These are phyloP conservation scores for Dendrocalamus latiflorus DNA, from an alignment of 202 grass and related monocot genomes.

Conservation along the genomic window DNA sequence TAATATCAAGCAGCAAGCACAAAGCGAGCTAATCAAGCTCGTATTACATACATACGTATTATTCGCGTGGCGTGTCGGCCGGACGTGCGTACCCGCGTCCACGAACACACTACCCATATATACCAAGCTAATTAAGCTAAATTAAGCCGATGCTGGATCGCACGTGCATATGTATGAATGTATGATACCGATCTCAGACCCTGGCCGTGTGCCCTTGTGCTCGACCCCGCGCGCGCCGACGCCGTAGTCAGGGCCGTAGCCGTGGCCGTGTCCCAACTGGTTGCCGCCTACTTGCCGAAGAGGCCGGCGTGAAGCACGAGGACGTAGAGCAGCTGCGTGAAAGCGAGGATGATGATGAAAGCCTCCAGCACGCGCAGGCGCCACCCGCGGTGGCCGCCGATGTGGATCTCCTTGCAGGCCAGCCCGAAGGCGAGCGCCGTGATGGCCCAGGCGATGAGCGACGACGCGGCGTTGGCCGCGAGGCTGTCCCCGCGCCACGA, in stretches of 20 bases:
- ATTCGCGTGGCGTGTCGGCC: too few relatives aligned
- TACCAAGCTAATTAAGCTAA: too few relatives aligned
- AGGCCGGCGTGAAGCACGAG: constrained; percentile 53
- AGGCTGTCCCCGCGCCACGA: constrained; percentile 52
- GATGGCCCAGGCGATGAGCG: constrained; percentile 62
- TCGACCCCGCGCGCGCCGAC: constrained; percentile 26
- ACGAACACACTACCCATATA: too few relatives aligned
- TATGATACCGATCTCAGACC: too few relatives aligned
- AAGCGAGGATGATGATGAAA: constrained; percentile 58
- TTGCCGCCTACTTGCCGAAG: too few relatives aligned
- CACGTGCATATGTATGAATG: too few relatives aligned
- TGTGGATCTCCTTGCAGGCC: constrained; percentile 70
- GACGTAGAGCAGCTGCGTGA: constrained; percentile 66
- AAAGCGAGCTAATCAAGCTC: too few relatives aligned
- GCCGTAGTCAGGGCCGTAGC: constrained; percentile 45
- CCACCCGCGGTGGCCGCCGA: constrained; percentile 52
- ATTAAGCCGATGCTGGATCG: too few relatives aligned
- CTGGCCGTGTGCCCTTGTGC: constrained; percentile 21
- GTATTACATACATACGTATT: too few relatives aligned
- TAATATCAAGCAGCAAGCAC: too few relatives aligned
- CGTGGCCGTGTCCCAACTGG: neutral
- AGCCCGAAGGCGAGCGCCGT: constrained; percentile 63
- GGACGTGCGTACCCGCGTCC: too few relatives aligned
- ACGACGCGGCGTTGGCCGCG: constrained; percentile 1
- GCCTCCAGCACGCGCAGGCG: constrained; percentile 61